phyloP scores from a whole-genome alignment of 2,329 filamentous ascomycete genomes.

The Fusarium subtropicale region DNA sequence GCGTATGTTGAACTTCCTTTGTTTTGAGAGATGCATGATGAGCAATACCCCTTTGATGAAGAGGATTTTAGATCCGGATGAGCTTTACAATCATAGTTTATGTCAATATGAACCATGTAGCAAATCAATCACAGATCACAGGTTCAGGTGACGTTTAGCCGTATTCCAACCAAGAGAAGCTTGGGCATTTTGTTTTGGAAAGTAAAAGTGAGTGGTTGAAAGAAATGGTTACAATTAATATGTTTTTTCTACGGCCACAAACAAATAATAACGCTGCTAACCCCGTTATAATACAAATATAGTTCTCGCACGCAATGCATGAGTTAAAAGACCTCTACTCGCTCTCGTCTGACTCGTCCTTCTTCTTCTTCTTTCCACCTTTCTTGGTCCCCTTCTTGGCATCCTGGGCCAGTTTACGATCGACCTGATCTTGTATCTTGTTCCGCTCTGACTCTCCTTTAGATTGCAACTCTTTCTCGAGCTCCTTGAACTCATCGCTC shows the following conservation, averaged over 20 bases:
- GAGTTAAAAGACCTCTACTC: constrained; percentile 36
- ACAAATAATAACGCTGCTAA: background rate
- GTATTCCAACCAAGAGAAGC: background rate
- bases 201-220: background rate
- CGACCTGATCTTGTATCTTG: constrained; percentile 81
- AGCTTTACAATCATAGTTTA: background rate
- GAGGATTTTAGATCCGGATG: constrained; percentile 11
- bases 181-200: background rate
- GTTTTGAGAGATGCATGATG: constrained; percentile 25
- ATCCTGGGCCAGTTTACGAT: constrained; percentile 75
- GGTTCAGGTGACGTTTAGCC: background rate
- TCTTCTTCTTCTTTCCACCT: constrained; percentile 54
- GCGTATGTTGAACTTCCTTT: constrained; percentile 1
- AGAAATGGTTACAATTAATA: background rate
- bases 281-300: background rate
- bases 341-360: constrained; percentile 51
- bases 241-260: background rate
- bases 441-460: constrained; percentile 77
- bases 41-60: constrained; percentile 33
- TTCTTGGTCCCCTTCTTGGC: constrained; percentile 52
- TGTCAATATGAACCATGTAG: background rate
- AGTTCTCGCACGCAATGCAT: background rate
- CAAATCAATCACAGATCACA: background rate
- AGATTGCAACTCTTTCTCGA: constrained; percentile 74
- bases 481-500: constrained; percentile 74